Evolutionary conservation across 1,284 basidiomycete genomes (phyloP).

Genomic region (Cutaneotrichosporon mucoides): DNA sequence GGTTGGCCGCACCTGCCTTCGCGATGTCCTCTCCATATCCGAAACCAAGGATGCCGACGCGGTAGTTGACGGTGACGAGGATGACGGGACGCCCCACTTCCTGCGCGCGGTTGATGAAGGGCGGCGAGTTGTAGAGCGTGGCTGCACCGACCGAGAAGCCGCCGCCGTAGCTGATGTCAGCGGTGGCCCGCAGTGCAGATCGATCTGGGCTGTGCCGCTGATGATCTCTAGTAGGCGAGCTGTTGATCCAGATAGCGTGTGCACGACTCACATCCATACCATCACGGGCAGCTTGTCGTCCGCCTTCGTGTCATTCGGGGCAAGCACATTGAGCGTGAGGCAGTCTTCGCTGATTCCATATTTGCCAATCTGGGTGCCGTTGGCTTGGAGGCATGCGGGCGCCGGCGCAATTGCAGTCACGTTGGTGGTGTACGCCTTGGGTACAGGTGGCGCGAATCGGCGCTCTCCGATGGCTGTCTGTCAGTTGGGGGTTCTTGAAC

Average conservation of each 20-base stretch:
- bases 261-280: conserved; percentile 28
- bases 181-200: not conserved
- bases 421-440: conserved; percentile 22
- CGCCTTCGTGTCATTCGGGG: conserved; percentile 14
- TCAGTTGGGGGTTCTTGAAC: not conserved
- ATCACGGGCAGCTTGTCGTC: conserved; percentile 37
- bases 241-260: no score
- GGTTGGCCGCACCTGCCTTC: conserved; percentile 39
- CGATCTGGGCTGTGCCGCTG: no score
- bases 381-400: conserved; percentile 35
- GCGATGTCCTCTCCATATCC: conserved; percentile 34
- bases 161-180: conserved; percentile 38
- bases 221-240: no score
- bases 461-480: conserved; percentile 51
- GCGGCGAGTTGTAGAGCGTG: conserved; percentile 22
- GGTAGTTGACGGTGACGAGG: conserved; percentile 51
- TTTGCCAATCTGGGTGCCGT: conserved; percentile 17
- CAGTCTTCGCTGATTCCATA: conserved; percentile 47
- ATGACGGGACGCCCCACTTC: conserved; percentile 35
- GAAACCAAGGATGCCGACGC: conserved; percentile 52
- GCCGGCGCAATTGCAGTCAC: conserved; percentile 23
- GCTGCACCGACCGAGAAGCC: conserved; percentile 27
- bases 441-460: conserved; percentile 49
- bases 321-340: conserved; percentile 48
- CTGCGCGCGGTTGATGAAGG: conserved; percentile 13